Percentiles rank a stretch among this genome's conserved stretches.
Evolutionary conservation across 2,329 filamentous ascomycete species (phyloP).

Genomic region (Ambrosiella beaveri): DNA sequence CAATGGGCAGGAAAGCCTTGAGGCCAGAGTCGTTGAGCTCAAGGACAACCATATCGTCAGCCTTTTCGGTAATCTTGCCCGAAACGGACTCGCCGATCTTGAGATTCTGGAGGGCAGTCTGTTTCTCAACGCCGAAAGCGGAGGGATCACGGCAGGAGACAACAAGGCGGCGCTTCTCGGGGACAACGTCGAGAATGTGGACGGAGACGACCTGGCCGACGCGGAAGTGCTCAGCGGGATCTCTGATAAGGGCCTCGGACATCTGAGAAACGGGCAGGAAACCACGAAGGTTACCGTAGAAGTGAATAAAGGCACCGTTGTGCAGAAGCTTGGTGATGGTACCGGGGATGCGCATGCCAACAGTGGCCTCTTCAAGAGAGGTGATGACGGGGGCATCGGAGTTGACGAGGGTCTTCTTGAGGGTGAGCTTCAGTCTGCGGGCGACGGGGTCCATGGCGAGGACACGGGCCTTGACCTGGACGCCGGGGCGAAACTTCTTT

Average conservation of each 20-base stretch:
- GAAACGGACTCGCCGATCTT: slow-evolving; percentile 57
- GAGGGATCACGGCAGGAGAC: slow-evolving; percentile 88
- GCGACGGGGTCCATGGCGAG: slow-evolving; percentile 61
- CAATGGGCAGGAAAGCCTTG: slow-evolving; percentile 58
- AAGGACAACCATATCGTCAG: slow-evolving; percentile 56
- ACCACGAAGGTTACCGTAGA: slow-evolving; percentile 67
- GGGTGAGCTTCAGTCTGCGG: slow-evolving; percentile 65
- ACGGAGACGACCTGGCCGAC: slow-evolving; percentile 82
- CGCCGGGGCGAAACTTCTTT: slow-evolving; percentile 83
- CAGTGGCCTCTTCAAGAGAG: slow-evolving; percentile 53
- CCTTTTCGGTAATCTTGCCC: slow-evolving; percentile 68
- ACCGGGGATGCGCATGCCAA: slow-evolving; percentile 65
- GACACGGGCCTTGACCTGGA: slow-evolving; percentile 70
- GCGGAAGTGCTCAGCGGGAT: slow-evolving; percentile 78
- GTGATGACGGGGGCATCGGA: slow-evolving; percentile 68
- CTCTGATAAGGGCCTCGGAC: slow-evolving; percentile 89
- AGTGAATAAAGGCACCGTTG: slow-evolving; percentile 76
- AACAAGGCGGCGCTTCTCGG: slow-evolving; percentile 52
- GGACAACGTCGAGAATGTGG: slow-evolving; percentile 66
- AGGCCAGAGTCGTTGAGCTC: slow-evolving; percentile 59
- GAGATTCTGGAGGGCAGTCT: slow-evolving; percentile 58
- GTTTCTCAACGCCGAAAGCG: slow-evolving; percentile 56
- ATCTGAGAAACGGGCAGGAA: slow-evolving; percentile 92
- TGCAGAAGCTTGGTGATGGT: slow-evolving; percentile 69
- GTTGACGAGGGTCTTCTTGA: slow-evolving; percentile 91